Evolutionary conservation across 176 grass and related monocot genomes (phyloP).

Genomic region (Tillandsia fasciculata): DNA sequence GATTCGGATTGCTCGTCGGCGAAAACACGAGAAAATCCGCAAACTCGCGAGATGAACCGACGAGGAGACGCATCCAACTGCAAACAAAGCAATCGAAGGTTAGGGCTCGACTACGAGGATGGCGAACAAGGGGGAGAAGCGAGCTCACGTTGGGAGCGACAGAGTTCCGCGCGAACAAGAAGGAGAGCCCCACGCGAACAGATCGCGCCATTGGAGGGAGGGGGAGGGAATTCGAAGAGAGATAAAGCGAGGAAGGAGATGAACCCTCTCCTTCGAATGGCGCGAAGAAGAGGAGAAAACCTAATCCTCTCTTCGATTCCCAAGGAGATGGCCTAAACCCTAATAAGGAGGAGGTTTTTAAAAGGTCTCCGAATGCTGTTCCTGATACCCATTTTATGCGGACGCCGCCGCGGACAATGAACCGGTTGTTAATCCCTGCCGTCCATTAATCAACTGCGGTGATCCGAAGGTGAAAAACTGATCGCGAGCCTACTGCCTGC

Average conservation of each 20-base stretch:
- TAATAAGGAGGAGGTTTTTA: no score
- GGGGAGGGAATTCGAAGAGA: slow-evolving; percentile 8
- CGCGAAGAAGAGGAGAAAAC: not conserved
- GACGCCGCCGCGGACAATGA: no score
- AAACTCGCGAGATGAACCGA: slow-evolving; percentile 15
- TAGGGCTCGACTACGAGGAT: not conserved
- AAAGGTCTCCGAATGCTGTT: no score
- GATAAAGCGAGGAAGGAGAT: not conserved
- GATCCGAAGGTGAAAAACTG: no score
- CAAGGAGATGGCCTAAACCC: no score
- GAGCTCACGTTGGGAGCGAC: slow-evolving; percentile 23
- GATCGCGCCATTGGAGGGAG: slow-evolving; percentile 34
- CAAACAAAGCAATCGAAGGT: slow-evolving; percentile 7
- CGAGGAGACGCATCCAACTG: slow-evolving; percentile 44
- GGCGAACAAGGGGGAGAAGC: not conserved
- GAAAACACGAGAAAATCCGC: slow-evolving; percentile 17
- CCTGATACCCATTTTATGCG: no score
- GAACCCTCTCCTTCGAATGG: no score
- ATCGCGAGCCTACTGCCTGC: no score
- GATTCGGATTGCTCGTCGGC: slow-evolving; percentile 12
- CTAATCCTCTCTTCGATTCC: slow-evolving; percentile 19
- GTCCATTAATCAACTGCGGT: no score
- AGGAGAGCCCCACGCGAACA: slow-evolving; percentile 34
- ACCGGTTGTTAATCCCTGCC: no score
- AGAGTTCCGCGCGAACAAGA: slow-evolving; percentile 16